These are phyloP conservation scores for Pyrus pyrifolia DNA, from an alignment of 306 rosid genomes.

Conservation along the genomic window DNA sequence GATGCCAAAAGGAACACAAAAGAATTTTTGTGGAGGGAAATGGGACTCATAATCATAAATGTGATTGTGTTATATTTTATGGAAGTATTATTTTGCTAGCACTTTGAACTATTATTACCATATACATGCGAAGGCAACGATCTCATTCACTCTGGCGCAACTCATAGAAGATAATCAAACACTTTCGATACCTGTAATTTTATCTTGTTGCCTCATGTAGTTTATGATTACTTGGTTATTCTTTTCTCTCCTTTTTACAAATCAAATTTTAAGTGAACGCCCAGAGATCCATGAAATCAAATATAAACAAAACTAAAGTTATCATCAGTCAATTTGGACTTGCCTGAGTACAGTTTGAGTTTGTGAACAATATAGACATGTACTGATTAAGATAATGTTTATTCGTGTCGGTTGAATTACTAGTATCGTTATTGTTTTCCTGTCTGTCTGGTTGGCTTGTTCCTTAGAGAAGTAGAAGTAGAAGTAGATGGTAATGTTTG, in stretches of 20 bases:
- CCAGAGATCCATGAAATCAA: no score
- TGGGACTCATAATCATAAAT: no score
- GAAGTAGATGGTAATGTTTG: not conserved
- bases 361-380: no score
- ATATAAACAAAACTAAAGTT: no score
- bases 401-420: not conserved
- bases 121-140: not conserved
- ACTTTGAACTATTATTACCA: slow-evolving; percentile 5
- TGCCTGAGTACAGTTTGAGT: no score
- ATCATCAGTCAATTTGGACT: no score
- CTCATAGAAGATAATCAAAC: not conserved
- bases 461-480: not conserved
- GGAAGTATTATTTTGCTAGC: not conserved
- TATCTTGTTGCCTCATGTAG: slow-evolving; percentile 3
- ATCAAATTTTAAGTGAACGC: no score
- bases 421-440: not conserved
- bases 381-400: no score
- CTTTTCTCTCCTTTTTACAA: no score
- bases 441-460: not conserved
- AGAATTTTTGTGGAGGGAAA: no score
- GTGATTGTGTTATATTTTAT: no score
- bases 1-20: no score
- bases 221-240: slow-evolving; percentile 10
- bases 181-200: not conserved
- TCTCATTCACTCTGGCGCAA: slow-evolving; percentile 14